Evolutionary conservation across 2,329 filamentous ascomycete genomes (phyloP).

Genomic region (Colletotrichum tofieldiae): DNA sequence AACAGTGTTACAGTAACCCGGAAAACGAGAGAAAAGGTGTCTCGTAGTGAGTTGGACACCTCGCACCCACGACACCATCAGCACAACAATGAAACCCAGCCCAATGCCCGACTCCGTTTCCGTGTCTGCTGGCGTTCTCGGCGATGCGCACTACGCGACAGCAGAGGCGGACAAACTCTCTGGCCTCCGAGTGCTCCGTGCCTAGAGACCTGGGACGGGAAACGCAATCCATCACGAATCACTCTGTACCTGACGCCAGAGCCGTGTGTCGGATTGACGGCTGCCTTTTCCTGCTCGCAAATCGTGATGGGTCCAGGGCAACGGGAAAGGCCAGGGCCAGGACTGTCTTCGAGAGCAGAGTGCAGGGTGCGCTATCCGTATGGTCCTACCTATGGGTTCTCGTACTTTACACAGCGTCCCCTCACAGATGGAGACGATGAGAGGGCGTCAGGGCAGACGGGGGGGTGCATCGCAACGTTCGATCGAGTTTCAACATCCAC

Average conservation of each 20-base stretch:
- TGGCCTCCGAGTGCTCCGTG: conserved; percentile 19
- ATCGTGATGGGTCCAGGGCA: conserved; percentile 22
- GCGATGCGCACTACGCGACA: conserved; percentile 16
- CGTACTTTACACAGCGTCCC: conserved; percentile 10
- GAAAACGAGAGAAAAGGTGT: not conserved
- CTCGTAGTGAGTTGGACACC: not conserved
- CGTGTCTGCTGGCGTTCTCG: not conserved
- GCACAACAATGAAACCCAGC: conserved; percentile 10
- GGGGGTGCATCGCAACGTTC: conserved; percentile 8
- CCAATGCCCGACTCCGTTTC: not conserved
- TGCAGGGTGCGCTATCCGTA: conserved; percentile 23
- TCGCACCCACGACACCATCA: not conserved
- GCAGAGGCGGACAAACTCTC: conserved; percentile 39
- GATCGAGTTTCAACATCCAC: conserved; percentile 27
- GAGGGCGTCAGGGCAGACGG: conserved; percentile 6
- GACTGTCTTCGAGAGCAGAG: conserved; percentile 11
- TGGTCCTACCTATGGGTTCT: conserved; percentile 8
- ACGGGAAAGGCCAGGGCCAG: conserved; percentile 22
- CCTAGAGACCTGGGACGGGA: conserved; percentile 1
- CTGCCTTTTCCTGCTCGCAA: conserved; percentile 30
- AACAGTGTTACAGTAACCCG: not conserved
- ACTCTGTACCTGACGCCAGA: not conserved
- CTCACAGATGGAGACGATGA: conserved; percentile 14
- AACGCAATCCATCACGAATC: conserved; percentile 30
- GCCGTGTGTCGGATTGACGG: conserved; percentile 30